Evolutionary conservation across 305 asterid genomes (phyloP), one percentile per base, ranked within the genome.

Genomic region (Fraxinus sp.): DNA sequence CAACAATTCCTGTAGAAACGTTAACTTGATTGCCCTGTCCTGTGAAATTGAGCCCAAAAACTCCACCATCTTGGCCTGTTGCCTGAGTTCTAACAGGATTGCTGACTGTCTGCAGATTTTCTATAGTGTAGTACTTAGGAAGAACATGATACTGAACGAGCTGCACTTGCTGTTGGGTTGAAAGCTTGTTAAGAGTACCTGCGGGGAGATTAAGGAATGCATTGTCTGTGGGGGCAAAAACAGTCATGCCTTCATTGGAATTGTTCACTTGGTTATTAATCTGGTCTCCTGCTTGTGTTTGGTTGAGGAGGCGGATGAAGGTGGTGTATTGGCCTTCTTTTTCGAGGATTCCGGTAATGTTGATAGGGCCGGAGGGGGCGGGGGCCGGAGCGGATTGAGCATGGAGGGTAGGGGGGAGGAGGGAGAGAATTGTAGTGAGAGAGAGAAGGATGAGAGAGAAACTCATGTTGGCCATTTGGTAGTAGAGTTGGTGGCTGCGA

Each of bases 31-130:
- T 92, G 20, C 83, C 81, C 52, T 80, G 85, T 1, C 94, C 95
- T 66, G 92, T 83, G 88, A 96, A 82, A 84, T 86, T 71, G 24
- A 96, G 93, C n/a, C 92, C 94, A 85, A 86, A 96, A 4, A 79
- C 84, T 0, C 82, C 76, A 41, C 91, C 88, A 72, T 92, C 90
- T 83, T 86, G 91, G 1, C 96, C 98, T 77, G 87, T 82, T 7
- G 97, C 95, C 82, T 86, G 97, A 2, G 99, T 96, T 78, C 94
- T 84, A 39, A 94, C 98, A 14, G 98, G 99, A 84, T 93, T 96
- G 91, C 97, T 94, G 28, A 92, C 93, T 1, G 97, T 83, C 7
- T 73, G 84, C 52, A 96, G 88, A 78, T 39, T 76, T 0, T 82
- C 82, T 5, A 93, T 43, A 2, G 90, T 78, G 90, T 96, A 96